Evolutionary conservation across 1,284 basidiomycete species (phyloP).

Genomic region (Athelia psychrophila): DNA sequence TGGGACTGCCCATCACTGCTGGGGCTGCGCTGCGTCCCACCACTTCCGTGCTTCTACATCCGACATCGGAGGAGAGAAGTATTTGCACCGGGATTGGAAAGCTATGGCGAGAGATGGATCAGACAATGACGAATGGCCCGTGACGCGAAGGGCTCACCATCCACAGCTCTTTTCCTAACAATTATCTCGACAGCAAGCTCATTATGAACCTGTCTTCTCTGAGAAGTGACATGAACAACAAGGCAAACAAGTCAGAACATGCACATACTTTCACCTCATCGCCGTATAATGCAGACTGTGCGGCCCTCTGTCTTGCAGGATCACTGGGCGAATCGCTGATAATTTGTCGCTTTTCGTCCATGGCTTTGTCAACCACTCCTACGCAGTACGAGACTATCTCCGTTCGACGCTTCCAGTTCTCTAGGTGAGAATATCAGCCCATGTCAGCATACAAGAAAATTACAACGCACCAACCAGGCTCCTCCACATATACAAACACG

Average conservation of each 20-base stretch:
- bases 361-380: constrained; percentile 63
- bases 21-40: constrained; percentile 59
- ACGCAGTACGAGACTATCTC: constrained; percentile 82
- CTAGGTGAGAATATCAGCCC: constrained; percentile 33
- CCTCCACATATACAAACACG: constrained; percentile 78
- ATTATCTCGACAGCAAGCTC: constrained; percentile 81
- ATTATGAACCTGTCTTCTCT: constrained; percentile 80
- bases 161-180: constrained; percentile 71
- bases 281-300: constrained; percentile 57
- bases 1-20: too few species aligned
- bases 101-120: constrained; percentile 40
- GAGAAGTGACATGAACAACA: background rate
- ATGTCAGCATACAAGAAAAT: constrained; percentile 9
- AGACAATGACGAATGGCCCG: constrained; percentile 9
- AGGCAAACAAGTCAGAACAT: constrained; percentile 15
- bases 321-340: constrained; percentile 42
- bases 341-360: constrained; percentile 55
- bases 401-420: constrained; percentile 81
- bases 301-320: constrained; percentile 42
- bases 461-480: constrained; percentile 72
- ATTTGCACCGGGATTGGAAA: constrained; percentile 80
- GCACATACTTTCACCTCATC: constrained; percentile 72
- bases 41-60: constrained; percentile 63
- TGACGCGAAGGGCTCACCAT: constrained; percentile 51
- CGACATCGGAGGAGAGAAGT: constrained; percentile 67